phyloP scores from a whole-genome alignment of 2,329 filamentous ascomycete species.

The Pseudogymnoascus sp. region DNA sequence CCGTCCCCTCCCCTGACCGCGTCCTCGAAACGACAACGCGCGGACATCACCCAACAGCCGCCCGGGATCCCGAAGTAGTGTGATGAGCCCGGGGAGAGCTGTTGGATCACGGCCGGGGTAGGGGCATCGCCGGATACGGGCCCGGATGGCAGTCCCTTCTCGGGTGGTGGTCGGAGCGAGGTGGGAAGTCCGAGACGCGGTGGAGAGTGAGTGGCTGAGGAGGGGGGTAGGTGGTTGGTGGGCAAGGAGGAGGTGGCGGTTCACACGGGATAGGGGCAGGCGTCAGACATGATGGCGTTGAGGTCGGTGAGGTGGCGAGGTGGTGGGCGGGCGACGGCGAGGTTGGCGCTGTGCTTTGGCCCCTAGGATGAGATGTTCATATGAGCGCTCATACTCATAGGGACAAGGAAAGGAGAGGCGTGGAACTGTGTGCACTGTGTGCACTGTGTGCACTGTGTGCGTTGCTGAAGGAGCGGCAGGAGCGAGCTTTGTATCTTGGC shows the following conservation, averaged over 20 bases:
- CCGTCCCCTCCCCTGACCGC: neutral
- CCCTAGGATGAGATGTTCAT: neutral
- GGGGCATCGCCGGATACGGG: neutral
- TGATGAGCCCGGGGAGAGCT: neutral
- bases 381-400: neutral
- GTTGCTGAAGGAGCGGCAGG: neutral
- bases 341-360: neutral
- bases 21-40: neutral
- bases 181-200: neutral
- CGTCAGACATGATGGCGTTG: neutral
- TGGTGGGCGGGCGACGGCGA: constrained; percentile 12
- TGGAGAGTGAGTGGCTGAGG: neutral
- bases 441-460: neutral
- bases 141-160: neutral
- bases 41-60: neutral
- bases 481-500: neutral
- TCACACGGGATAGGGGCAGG: neutral
- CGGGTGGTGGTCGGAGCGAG: neutral
- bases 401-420: neutral
- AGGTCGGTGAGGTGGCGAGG: neutral
- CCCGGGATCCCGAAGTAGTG: neutral
- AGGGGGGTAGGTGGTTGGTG: neutral
- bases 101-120: neutral
- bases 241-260: neutral
- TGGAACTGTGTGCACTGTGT: neutral